Evolutionary conservation across 2,329 filamentous ascomycete genomes (phyloP).

Genomic region (Pseudonectria foliicola): DNA sequence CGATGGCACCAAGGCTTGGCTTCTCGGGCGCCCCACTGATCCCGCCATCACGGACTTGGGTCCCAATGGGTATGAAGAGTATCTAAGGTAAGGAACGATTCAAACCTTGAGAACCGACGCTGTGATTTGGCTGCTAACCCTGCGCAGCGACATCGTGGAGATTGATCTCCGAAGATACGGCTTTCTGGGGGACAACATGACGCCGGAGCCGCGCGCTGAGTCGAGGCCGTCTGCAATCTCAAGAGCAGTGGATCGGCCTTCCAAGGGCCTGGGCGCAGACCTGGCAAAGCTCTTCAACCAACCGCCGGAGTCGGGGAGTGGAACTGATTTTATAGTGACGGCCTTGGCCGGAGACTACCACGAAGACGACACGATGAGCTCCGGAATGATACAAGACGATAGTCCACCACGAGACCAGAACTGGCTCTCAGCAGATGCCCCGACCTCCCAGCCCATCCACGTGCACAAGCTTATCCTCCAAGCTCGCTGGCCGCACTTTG

Average conservation of each 20-base stretch:
- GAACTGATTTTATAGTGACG: slow-evolving; percentile 85
- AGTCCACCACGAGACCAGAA: slow-evolving; percentile 38
- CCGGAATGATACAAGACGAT: slow-evolving; percentile 39
- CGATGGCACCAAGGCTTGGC: slow-evolving; percentile 91
- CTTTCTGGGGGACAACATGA: slow-evolving; percentile 72
- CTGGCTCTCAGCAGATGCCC: slow-evolving; percentile 54
- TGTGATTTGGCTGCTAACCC: slow-evolving; percentile 10
- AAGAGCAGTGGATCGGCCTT: slow-evolving; percentile 45
- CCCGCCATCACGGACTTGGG: slow-evolving; percentile 56
- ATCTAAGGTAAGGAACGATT: slow-evolving; percentile 54
- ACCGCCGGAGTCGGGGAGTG: slow-evolving; percentile 74
- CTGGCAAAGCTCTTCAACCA: slow-evolving; percentile 82
- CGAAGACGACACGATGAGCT: slow-evolving; percentile 55
- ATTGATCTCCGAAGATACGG: slow-evolving; percentile 90
- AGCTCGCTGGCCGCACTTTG: slow-evolving; percentile 94
- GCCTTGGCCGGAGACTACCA: slow-evolving; percentile 74
- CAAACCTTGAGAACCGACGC: not conserved
- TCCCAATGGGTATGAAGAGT: slow-evolving; percentile 73
- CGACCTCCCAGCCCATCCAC: slow-evolving; percentile 77
- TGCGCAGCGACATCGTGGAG: slow-evolving; percentile 71
- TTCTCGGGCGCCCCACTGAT: slow-evolving; percentile 86
- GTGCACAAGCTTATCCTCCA: slow-evolving; percentile 93
- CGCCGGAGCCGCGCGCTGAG: slow-evolving; percentile 46
- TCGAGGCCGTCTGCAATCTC: slow-evolving; percentile 41
- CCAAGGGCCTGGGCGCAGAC: slow-evolving; percentile 72